Evolutionary conservation across 2,329 filamentous ascomycete genomes (phyloP).

Genomic region (Monilinia laxa): DNA sequence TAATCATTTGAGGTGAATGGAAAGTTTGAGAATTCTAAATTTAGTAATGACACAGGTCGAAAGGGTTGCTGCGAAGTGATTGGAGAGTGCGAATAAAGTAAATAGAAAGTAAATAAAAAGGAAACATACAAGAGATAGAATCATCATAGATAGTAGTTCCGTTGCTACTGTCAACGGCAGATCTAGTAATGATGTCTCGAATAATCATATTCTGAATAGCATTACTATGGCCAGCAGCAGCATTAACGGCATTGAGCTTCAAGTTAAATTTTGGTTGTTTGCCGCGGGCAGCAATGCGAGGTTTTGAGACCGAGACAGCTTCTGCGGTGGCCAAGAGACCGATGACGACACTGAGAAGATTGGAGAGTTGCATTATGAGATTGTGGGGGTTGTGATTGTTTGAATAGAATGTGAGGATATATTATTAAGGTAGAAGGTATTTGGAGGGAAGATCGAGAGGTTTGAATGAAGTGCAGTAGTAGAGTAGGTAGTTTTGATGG

Average conservation of each 20-base stretch:
- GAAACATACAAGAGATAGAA: slow-evolving; percentile 22
- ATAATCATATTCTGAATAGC: neutral
- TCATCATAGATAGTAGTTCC: slow-evolving; percentile 19
- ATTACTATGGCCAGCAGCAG: slow-evolving; percentile 19
- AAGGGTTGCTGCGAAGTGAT: slow-evolving; percentile 25
- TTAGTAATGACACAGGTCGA: slow-evolving; percentile 25
- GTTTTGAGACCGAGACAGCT: slow-evolving; percentile 10
- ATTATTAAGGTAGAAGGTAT: neutral
- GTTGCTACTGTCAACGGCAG: slow-evolving; percentile 13
- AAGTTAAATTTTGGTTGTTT: slow-evolving; percentile 1
- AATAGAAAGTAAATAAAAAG: slow-evolving; percentile 7
- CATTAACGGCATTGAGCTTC: slow-evolving; percentile 22
- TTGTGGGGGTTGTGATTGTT: neutral
- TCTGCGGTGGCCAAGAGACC: slow-evolving; percentile 22
- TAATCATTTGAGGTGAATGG: neutral
- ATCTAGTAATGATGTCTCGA: slow-evolving; percentile 14
- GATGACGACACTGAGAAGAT: slow-evolving; percentile 17
- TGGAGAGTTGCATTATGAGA: slow-evolving; percentile 23
- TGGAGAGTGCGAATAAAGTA: slow-evolving; percentile 2
- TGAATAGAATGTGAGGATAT: slow-evolving; percentile 1
- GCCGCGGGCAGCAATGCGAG: slow-evolving; percentile 13
- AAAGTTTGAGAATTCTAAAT: slow-evolving; percentile 22
- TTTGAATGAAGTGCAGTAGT: neutral
- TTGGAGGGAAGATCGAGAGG: neutral
- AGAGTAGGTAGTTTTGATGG: too few species aligned